These are phyloP conservation scores for Stylonectria norvegica DNA, from an alignment of 2,329 filamentous ascomycete genomes.

Conservation along the genomic window DNA sequence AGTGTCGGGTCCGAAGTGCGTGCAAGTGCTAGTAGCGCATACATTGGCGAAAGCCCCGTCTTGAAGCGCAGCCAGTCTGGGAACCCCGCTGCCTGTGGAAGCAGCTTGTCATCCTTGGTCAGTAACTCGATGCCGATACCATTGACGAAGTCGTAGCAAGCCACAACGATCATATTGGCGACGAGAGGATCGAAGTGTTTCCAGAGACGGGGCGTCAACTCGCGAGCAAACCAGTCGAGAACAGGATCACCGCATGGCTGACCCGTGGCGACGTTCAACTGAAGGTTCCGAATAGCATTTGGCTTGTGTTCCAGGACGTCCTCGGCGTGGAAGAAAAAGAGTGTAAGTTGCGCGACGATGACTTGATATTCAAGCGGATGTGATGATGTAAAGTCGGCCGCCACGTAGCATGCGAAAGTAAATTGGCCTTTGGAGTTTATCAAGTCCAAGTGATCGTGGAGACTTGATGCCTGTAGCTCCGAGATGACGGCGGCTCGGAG, in stretches of 20 bases:
- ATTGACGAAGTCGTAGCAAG: slow-evolving; percentile 21
- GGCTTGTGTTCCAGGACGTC: slow-evolving; percentile 5
- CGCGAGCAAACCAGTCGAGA: slow-evolving; percentile 6
- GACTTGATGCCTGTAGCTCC: slow-evolving; percentile 4
- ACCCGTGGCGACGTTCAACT: slow-evolving; percentile 4
- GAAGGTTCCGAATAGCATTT: slow-evolving; percentile 2
- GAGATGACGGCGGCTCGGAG: slow-evolving; percentile 5
- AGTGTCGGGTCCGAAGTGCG: slow-evolving; percentile 1
- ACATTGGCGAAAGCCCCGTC: slow-evolving; percentile 11
- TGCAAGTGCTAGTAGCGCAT: slow-evolving; percentile 8
- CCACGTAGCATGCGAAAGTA: slow-evolving; percentile 9
- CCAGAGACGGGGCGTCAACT: slow-evolving; percentile 5
- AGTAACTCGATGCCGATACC: slow-evolving; percentile 15
- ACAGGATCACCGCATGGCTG: slow-evolving; percentile 5
- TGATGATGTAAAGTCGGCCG: slow-evolving; percentile 8
- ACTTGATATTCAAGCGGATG: slow-evolving; percentile 8
- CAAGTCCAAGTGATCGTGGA: slow-evolving; percentile 7
- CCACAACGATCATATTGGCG: slow-evolving; percentile 11
- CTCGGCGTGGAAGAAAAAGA: slow-evolving; percentile 10
- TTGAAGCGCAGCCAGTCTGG: slow-evolving; percentile 12
- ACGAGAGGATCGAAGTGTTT: slow-evolving; percentile 6
- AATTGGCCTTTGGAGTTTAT: slow-evolving; percentile 10
- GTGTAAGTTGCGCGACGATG: slow-evolving; percentile 5
- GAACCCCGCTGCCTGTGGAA: slow-evolving; percentile 4
- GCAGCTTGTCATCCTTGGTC: slow-evolving; percentile 1